Base-by-base conservation (phyloP, 2,329 filamentous ascomycete species). In the Apiospora arundinis region DNA sequence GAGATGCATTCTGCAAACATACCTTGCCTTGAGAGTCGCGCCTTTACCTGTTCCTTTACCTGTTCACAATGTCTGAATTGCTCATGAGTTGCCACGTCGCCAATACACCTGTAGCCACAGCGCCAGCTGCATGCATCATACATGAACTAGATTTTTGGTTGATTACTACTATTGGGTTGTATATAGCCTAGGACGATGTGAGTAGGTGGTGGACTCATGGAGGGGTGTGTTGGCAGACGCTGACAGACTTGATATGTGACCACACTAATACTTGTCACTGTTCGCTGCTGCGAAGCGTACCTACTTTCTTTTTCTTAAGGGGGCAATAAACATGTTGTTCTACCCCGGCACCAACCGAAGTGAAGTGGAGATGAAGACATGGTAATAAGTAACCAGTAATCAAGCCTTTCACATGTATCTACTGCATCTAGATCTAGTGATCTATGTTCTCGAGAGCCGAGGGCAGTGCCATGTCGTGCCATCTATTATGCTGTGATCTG, bases 171-270 rank as follows among this genome's bases (percentile, higher is more conserved):
- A 37, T 60, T 37, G 52, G 52, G 8, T 28, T 32, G 56, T 23
- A 40, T 63, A 18, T 40, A 63, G 18, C 56, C 56, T 37, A n/a
- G 8, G 18, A 9, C 18, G 28, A 63, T 32, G n/a, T 40, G 18
- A 40, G 32, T 9, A 63, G 56, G 28, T 6, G 56, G 40, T 42
- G 40, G 9, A 16, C 4, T 40, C 56, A 40, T 63, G 32, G 32
- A 40, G 56, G 42, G 56, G 56, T n/a, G 56, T 63, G 56, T 11
- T 63, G 56, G 32, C 32, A 40, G 56, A 45, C n/a, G 3, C 18
- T 63, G 32, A n/a, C 21, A 40, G 32, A 63, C 56, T 40, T 63
- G 56, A 63, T 40, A 63, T 63, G 56, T 63, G 56, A 63, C 28
- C 25, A 32, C 52, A 16, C 14, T 32, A 25, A 14, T 56, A 9